phyloP scores from a whole-genome alignment of 208 protist species.

The Leishmania tropica region DNA sequence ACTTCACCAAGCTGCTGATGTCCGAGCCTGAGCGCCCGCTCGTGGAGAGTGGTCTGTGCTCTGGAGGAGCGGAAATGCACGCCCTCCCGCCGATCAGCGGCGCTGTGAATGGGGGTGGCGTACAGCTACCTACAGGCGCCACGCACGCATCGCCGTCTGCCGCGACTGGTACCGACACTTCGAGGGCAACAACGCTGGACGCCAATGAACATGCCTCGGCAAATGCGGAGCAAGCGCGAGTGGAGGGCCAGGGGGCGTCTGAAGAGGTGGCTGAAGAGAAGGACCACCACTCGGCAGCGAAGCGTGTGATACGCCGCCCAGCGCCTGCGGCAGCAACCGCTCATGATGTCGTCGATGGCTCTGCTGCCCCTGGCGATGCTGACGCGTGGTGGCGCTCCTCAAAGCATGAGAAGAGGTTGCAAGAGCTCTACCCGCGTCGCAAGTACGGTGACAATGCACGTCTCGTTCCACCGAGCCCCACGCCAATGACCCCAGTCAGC shows the following conservation, averaged over 20 bases:
- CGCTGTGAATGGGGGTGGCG: not conserved
- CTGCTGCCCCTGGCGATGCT: conserved; percentile 32
- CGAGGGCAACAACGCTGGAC: not conserved
- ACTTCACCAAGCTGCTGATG: conserved; percentile 89
- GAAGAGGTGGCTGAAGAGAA: conserved; percentile 22
- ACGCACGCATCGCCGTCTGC: not conserved
- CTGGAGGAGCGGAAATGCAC: not conserved
- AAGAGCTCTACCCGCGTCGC: conserved; percentile 70
- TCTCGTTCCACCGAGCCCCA: conserved; percentile 6
- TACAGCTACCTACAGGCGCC: not conserved
- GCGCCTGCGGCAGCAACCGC: not conserved
- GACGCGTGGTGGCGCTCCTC: conserved; percentile 77
- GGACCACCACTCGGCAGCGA: conserved; percentile 5
- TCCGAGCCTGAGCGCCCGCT: conserved; percentile 62
- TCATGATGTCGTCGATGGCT: not conserved
- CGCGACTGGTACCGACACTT: not conserved
- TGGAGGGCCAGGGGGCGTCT: not conserved
- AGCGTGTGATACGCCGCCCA: conserved; percentile 15
- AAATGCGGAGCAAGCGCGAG: not conserved
- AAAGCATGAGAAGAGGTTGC: conserved; percentile 55
- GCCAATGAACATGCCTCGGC: not conserved
- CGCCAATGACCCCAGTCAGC: not conserved
- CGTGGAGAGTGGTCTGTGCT: conserved; percentile 19
- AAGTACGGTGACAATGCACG: conserved; percentile 65
- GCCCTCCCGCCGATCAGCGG: not conserved